A percentile compares a stretch with the other conserved stretches of the same genome.
Evolutionary conservation across 345 rosid species (phyloP).

Genomic region (Brassica incana): DNA sequence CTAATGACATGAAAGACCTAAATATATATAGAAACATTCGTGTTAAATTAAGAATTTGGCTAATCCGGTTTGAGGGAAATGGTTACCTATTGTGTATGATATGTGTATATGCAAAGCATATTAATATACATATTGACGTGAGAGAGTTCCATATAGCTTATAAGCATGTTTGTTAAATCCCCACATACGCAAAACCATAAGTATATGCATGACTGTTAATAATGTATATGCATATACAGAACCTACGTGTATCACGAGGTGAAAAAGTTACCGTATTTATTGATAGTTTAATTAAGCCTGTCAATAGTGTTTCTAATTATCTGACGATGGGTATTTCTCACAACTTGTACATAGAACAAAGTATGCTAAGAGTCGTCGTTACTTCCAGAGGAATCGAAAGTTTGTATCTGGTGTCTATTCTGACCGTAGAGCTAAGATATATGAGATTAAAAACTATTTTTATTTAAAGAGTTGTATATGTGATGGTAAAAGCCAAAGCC

Average conservation of each 20-base stretch:
- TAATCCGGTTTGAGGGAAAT: background rate
- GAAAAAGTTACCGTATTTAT: background rate
- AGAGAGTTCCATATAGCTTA: background rate
- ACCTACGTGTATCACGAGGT: constrained; percentile 2
- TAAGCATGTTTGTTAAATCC: constrained; percentile 1
- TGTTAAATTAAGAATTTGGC: background rate
- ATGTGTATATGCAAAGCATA: background rate
- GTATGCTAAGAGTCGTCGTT: constrained; percentile 6
- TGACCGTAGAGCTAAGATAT: background rate
- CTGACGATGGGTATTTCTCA: constrained; percentile 6
- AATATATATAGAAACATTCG: background rate
- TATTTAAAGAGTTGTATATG: background rate
- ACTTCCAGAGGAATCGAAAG: constrained; percentile 4
- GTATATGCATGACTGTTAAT: background rate
- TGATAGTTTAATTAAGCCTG: background rate
- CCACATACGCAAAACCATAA: background rate
- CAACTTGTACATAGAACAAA: constrained; percentile 16
- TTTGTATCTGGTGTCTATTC: background rate
- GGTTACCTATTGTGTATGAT: constrained; percentile 1
- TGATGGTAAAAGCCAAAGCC: constrained; percentile 35
- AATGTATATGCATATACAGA: background rate
- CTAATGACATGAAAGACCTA: background rate
- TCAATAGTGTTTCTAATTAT: background rate
- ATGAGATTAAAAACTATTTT: background rate
- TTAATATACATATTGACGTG: background rate